Base-by-base conservation (phyloP, 129 eudicot genomes). In the Flaveria sonorensis region DNA sequence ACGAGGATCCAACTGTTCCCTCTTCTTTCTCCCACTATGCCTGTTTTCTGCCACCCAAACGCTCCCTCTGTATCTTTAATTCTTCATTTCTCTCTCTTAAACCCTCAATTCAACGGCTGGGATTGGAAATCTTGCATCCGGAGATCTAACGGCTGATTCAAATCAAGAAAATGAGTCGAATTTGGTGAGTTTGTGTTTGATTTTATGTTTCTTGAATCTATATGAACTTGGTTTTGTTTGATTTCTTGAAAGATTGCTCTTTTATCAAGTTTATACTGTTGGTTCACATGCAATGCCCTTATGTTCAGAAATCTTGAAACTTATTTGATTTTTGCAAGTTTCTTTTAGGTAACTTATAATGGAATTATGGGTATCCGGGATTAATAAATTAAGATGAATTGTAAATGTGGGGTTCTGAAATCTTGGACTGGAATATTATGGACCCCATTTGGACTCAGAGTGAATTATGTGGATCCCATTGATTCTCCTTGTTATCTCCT, bases 1-100 rank as follows among this genome's bases (percentile, higher is more conserved):
- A 87, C 92, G 92, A 89, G 85, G 79, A 83, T 87, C 83, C 87
- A 76, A 63, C 83, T 85, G 83, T 74, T 74, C 81, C 80, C 83
- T 65, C 82, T 81, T 78, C 80, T 76, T 76, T 74, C 82, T 79
- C 73, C 62, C 82, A 73, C 79, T 56, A 73, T 80, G 79, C n/a
- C 83, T 64, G 12, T 79, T 51, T 73, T 60, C 72, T 81, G 89
- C 87, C 77, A 78, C 85, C 88, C 79, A 80, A 82, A 81, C 66
- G 52, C 74, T 65, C 32, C 72, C 65, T 40, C 40, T 78, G 32
- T 47, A 48, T 63, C 70, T 74, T 79, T 62, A 60, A 67, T 63
- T 72, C 70, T 70, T 77, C 43, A 48, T 51, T 36, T 62, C 68
- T 78, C 82, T 82, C 82, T 77, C 78, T 65, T 75, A 75, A 80